Conservation (phyloP, 371 early-diverging fungal species). For the Mucor racemosus region DNA sequence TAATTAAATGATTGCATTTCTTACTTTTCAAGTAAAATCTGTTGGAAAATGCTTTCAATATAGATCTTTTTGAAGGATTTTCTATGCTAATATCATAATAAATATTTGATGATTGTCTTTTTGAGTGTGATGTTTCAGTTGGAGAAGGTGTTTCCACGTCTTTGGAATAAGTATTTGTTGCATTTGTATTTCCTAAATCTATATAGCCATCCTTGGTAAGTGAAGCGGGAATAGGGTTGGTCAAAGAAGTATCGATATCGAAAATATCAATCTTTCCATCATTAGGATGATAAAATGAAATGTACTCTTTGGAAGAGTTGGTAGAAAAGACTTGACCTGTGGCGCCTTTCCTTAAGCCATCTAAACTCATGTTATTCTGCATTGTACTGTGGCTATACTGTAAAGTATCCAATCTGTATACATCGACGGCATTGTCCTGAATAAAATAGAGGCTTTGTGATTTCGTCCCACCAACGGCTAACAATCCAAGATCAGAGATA, state of each 20-base stretch:
- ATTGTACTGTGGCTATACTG: neutral
- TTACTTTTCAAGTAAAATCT: neutral
- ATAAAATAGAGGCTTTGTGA: slow-evolving; percentile 11
- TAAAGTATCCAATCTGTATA: slow-evolving; percentile 4
- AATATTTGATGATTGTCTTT: neutral
- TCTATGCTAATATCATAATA: neutral
- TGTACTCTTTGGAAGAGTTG: neutral
- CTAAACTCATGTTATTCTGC: neutral
- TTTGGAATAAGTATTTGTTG: neutral
- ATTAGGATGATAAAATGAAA: slow-evolving; percentile 5
- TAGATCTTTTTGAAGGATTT: neutral
- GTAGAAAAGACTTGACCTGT: neutral
- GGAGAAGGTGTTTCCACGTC: too few relatives aligned
- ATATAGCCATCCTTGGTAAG: neutral
- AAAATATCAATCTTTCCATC: neutral
- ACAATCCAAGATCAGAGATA: neutral
- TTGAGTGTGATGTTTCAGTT: too few relatives aligned
- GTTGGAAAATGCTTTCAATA: neutral
- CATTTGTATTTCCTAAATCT: neutral
- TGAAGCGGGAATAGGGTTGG: neutral
- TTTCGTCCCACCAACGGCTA: neutral
- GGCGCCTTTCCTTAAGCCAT: neutral
- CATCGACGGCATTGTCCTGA: neutral
- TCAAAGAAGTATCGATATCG: neutral
- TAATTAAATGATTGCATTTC: neutral